Evolutionary conservation across 2,329 filamentous ascomycete species (phyloP).

Genomic region (Trichoderma pleuroti): DNA sequence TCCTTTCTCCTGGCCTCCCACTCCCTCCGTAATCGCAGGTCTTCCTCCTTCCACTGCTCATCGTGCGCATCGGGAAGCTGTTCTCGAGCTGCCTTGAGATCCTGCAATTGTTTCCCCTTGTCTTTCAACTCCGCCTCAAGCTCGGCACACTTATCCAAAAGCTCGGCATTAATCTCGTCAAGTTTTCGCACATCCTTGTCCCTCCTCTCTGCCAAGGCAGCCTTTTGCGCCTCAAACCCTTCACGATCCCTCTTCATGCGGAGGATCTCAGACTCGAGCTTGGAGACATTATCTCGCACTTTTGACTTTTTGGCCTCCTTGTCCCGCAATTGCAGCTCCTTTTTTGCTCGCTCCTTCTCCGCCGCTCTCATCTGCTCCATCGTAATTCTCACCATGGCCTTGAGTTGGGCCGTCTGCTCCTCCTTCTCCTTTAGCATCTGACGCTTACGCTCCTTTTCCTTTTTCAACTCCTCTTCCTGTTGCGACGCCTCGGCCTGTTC

Average conservation of each 20-base stretch:
- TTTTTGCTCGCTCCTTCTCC: constrained; percentile 73
- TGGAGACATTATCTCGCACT: constrained; percentile 64
- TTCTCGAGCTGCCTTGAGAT: constrained; percentile 67
- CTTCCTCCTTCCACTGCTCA: constrained; percentile 51
- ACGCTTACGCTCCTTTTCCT: constrained; percentile 75
- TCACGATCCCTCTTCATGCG: constrained; percentile 56
- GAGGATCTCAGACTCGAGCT: constrained; percentile 62
- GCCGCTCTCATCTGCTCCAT: constrained; percentile 79
- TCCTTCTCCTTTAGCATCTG: constrained; percentile 84
- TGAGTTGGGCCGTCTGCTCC: constrained; percentile 79
- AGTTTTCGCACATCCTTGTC: constrained; percentile 51
- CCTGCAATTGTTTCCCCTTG: constrained; percentile 63
- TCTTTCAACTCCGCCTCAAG: constrained; percentile 72
- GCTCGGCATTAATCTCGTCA: constrained; percentile 52
- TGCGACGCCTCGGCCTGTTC: constrained; percentile 69
- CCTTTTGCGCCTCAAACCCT: constrained; percentile 52
- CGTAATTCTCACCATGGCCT: constrained; percentile 73
- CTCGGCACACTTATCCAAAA: constrained; percentile 61
- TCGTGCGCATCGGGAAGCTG: constrained; percentile 60
- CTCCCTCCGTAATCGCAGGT: constrained; percentile 50
- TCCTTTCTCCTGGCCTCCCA: constrained; percentile 54
- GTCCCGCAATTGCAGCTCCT: constrained; percentile 67
- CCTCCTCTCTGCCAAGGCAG: constrained; percentile 48
- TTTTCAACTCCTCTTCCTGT: constrained; percentile 64
- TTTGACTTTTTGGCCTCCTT: constrained; percentile 67